Conservation (phyloP, 352 stramenopile species). For the Phytopythium ostracodes region DNA sequence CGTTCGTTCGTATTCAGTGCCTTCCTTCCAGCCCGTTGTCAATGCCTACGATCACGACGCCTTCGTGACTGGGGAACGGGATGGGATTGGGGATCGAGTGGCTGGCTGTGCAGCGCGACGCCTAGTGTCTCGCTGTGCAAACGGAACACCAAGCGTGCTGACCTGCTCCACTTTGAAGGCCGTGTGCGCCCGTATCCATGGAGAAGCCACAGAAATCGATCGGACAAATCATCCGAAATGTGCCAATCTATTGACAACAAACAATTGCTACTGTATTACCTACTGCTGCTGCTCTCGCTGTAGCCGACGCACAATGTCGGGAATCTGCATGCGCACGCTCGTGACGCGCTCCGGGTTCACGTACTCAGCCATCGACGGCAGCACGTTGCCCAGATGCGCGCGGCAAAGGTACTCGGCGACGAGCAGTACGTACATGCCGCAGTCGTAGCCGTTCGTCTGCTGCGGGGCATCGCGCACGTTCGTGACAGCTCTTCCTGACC, state of each 20-base stretch:
- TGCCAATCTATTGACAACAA: neutral
- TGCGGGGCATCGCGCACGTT: constrained; percentile 45
- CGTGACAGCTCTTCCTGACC: constrained; percentile 12
- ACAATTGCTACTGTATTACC: neutral
- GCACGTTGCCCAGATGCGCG: constrained; percentile 14
- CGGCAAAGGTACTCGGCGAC: constrained; percentile 58
- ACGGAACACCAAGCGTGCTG: too few relatives aligned
- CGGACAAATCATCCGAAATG: too few relatives aligned
- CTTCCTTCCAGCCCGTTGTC: neutral
- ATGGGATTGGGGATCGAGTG: neutral
- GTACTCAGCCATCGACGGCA: constrained; percentile 29
- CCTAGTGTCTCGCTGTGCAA: too few relatives aligned
- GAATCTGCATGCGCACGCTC: constrained; percentile 42
- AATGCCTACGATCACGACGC: too few relatives aligned
- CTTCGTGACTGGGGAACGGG: too few relatives aligned
- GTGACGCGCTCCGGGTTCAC: constrained; percentile 49
- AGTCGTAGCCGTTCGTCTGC: constrained; percentile 79
- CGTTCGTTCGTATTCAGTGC: neutral
- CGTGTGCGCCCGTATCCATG: neutral
- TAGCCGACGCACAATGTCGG: constrained; percentile 30
- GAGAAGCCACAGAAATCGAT: too few relatives aligned
- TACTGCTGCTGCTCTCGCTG: constrained; percentile 9
- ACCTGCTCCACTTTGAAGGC: too few relatives aligned
- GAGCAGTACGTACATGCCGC: constrained; percentile 74
- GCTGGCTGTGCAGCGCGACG: neutral